Base-by-base conservation (phyloP, 148 eudicot species). In the Fagopyrum tataricum region DNA sequence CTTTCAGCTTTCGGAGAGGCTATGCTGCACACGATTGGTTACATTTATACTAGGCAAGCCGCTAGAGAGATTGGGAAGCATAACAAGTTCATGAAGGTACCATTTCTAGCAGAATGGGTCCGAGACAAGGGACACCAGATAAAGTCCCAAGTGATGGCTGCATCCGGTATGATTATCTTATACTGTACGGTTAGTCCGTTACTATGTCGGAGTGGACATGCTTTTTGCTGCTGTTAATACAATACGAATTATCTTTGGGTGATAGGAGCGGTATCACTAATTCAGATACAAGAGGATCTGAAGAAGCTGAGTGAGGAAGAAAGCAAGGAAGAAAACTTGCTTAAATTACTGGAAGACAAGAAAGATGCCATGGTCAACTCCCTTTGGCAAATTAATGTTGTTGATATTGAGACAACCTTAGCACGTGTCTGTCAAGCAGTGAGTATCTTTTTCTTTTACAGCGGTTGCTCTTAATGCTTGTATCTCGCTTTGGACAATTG, bases 41-140 rank as follows among this genome's bases (percentile, higher is more conserved):
- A 94, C 75, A 91, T 94, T 17, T 94, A 94, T 79, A 88, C 93
- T 72, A 89, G 98, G 75, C 97, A 94, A 84, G 91, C 90, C 76
- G 87, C 98, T 46, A 85, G 74, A 82, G 93, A 88, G 83, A 70
- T 91, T 13, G 98, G 93, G 51, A 94, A 84, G 85, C 89, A 88
- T 47, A 93, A 84, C 76, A 80, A 84, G 64, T 89, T 58, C 67
- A 77, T 94, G 79, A 89, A 81, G 80, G 98, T 89, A 55, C 97
- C 98, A 48, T 94, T 85, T 84, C 31, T 91, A 79, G 97, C 97
- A 44, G 98, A 94, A 82, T 94, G 98, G 98, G 97, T 91, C 7
- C 80, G 98, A 71, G 96, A 89, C 81, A 94, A 91, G 83, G 92
- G 96, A 66, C 98, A 94, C 80, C 78, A 75, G 77, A 86, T 91